Base-by-base conservation (phyloP, 306 rosid genomes). In the Acacia melanoxylon region DNA sequence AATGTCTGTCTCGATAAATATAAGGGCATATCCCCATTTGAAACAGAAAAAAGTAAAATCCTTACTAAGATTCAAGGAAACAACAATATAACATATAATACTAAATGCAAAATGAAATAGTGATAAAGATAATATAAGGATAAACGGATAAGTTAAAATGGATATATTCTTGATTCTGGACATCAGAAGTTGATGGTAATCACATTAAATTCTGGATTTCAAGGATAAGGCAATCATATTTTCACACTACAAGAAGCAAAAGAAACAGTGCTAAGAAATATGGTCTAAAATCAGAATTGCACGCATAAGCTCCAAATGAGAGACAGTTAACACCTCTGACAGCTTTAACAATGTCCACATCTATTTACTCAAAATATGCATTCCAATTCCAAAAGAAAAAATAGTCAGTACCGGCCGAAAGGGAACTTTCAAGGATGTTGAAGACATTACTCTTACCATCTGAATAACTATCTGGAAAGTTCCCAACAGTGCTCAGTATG, bases 391-490 rank as follows among this genome's bases (percentile, higher is more conserved):
- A 52, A 11, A 3, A 48, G 24, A 20, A 56, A 66, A 68, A 63
- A 74, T 10, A 62, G 20, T 74, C 16, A 31, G 77, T 10, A 63
- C 74, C 74, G 62, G 69, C 72, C 65, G 29, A 68, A 77, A 70
- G 42, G 22, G 56, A 68, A 31, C 37, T 27, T 51, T 33, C 22
- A 71, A 48, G 81, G n/a, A 67, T 25, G 46, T 74, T 72, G 68
- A 68, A 74, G 31, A 14, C 41, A 56, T 29, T 77, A 71, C 81
- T 85, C 94, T 88, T 89, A 95, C 98, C 98, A 81, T 90, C 92
- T 72, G 93, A 89, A 90, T 87, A 90, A 62, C 78, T 82, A 74
- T 93, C 91, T 15, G 88, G 91, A 81, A 91, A 88, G 80, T 84
- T 85, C 58, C 89, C 93, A 86, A 91, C 87, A 78, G 89, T 80